Conservation (phyloP, 805 yeast species). For the Ascoidea asiatica region DNA sequence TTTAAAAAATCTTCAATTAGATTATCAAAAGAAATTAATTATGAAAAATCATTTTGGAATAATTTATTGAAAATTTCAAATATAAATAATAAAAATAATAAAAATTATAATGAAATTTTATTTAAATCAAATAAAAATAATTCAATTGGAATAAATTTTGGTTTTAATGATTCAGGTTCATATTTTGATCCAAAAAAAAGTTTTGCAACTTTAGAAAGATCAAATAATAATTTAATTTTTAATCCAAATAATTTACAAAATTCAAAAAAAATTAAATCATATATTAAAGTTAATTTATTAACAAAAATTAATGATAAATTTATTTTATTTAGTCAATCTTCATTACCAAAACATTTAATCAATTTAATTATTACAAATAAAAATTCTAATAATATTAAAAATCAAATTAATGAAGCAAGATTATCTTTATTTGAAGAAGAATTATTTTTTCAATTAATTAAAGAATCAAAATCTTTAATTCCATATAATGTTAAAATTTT, state of each 20-base stretch:
- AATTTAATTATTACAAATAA: constrained; percentile 1
- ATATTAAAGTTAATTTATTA: constrained; percentile 46
- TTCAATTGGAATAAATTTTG: constrained; percentile 82
- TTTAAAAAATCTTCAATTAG: constrained; percentile 37
- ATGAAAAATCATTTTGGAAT: constrained; percentile 62
- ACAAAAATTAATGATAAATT: constrained; percentile 37
- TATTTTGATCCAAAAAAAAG: constrained; percentile 57
- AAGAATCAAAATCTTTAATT: constrained; percentile 60
- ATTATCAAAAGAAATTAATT: constrained; percentile 37
- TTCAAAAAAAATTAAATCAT: constrained; percentile 26
- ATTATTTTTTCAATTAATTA: constrained; percentile 59
- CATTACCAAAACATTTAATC: constrained; percentile 2
- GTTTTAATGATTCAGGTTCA: constrained; percentile 87
- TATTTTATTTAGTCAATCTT: constrained; percentile 45
- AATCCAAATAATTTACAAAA: constrained; percentile 20
- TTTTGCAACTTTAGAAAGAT: constrained; percentile 51
- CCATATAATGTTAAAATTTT: constrained; percentile 58
- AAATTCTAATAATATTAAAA: constrained; percentile 26
- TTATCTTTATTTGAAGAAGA: constrained; percentile 80
- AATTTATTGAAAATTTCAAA: constrained; percentile 26
- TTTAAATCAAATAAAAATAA: constrained; percentile 49
- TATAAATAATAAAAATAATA: constrained; percentile 16
- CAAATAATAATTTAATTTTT: constrained; percentile 29
- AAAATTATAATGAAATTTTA: constrained; percentile 42
- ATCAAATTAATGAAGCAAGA: constrained; percentile 55